A percentile compares a stretch with the other conserved stretches of the same genome.
Evolutionary conservation across 176 grass and related monocot genomes (phyloP).

Genomic region (Olyra latifolia): DNA sequence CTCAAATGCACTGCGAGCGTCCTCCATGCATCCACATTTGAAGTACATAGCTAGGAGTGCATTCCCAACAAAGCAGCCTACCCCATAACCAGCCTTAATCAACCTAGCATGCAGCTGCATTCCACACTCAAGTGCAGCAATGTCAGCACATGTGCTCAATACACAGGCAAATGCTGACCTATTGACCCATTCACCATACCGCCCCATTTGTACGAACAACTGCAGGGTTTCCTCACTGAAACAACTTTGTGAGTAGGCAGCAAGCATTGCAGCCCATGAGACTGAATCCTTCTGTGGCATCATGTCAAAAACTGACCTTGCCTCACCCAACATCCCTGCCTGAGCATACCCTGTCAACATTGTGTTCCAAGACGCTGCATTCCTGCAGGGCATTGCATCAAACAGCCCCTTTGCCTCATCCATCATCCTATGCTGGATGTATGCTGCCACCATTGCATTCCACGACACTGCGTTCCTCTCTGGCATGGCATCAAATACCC

Average conservation of each 20-base stretch:
- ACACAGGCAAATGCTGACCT: slow-evolving; percentile 79
- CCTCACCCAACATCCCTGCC: slow-evolving; percentile 65
- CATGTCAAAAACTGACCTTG: slow-evolving; percentile 55
- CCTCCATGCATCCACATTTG: slow-evolving; percentile 79
- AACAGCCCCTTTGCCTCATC: slow-evolving; percentile 74
- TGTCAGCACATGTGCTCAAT: slow-evolving; percentile 86
- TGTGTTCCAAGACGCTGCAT: slow-evolving; percentile 78
- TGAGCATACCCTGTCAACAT: slow-evolving; percentile 88
- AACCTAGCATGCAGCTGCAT: slow-evolving; percentile 79
- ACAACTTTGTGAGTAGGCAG: slow-evolving; percentile 71
- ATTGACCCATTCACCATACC: slow-evolving; percentile 59
- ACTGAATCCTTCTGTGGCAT: slow-evolving; percentile 75
- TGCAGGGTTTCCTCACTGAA: slow-evolving; percentile 69
- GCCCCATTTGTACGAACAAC: slow-evolving; percentile 73
- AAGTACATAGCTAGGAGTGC: slow-evolving; percentile 89
- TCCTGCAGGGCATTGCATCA: slow-evolving; percentile 64
- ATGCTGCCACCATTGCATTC: slow-evolving; percentile 91
- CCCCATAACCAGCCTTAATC: slow-evolving; percentile 70
- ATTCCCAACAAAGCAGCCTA: slow-evolving; percentile 89
- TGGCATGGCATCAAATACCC: slow-evolving; percentile 83
- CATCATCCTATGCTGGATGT: slow-evolving; percentile 64
- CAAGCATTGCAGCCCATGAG: slow-evolving; percentile 90
- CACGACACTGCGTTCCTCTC: slow-evolving; percentile 74
- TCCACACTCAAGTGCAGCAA: slow-evolving; percentile 81
- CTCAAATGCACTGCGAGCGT: slow-evolving; percentile 71